These are phyloP conservation scores for Sporobolomyces roseus DNA, from an alignment of 768 basidiomycete genomes.

Conservation along the genomic window DNA sequence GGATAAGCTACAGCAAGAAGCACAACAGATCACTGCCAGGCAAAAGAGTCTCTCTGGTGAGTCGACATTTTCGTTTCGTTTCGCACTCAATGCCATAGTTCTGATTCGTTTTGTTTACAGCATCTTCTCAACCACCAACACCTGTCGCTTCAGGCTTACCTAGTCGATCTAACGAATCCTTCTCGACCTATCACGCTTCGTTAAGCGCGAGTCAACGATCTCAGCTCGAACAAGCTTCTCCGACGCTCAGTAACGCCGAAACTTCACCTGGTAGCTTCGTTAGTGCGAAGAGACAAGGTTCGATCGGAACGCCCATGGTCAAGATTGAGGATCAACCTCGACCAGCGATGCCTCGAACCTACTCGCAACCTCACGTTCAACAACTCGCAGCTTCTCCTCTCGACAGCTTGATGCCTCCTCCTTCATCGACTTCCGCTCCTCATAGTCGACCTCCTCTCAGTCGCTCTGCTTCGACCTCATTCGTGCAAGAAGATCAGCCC, in stretches of 20 bases:
- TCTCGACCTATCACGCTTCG: background rate
- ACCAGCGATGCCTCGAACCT: background rate
- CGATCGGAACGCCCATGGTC: too few species aligned
- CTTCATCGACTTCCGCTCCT: background rate
- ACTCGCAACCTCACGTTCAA: constrained; percentile 1
- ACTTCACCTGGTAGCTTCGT: too few species aligned
- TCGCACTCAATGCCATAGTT: too few species aligned
- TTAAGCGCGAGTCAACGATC: constrained; percentile 10
- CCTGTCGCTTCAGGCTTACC: too few species aligned
- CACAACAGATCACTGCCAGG: too few species aligned
- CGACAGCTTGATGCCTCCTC: background rate
- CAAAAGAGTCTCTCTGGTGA: background rate
- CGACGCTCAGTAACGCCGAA: background rate
- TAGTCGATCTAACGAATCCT: background rate
- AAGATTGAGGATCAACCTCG: too few species aligned
- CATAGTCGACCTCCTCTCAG: background rate
- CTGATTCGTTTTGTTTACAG: too few species aligned
- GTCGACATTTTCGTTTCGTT: too few species aligned
- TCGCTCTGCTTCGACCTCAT: background rate
- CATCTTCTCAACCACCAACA: too few species aligned
- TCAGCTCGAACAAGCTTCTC: background rate
- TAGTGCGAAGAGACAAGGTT: too few species aligned
- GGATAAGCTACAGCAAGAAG: too few species aligned
- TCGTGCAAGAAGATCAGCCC: background rate
- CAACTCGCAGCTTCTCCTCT: too few species aligned